phyloP scores from a whole-genome alignment of 139 green algal genomes.

The Picochlorum sp. region DNA sequence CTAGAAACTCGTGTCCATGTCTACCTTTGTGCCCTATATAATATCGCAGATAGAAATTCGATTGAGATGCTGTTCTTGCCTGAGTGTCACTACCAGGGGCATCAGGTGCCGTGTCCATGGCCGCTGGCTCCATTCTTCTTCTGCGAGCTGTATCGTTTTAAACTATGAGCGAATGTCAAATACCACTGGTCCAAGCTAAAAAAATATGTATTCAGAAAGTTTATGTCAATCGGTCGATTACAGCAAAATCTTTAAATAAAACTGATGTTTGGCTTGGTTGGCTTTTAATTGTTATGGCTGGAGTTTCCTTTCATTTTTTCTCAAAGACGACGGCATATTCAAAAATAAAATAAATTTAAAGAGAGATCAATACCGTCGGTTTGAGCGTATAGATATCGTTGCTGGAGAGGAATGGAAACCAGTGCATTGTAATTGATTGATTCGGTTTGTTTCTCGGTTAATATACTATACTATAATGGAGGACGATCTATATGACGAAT shows the following conservation, averaged over 20 bases:
- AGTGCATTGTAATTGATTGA: neutral
- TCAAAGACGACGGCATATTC: too few relatives aligned
- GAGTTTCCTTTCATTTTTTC: too few relatives aligned
- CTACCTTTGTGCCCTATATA: conserved; percentile 86
- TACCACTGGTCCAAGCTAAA: too few relatives aligned
- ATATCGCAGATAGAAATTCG: conserved; percentile 89
- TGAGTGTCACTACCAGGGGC: neutral
- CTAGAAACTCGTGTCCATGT: conserved; percentile 97
- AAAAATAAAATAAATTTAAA: too few relatives aligned
- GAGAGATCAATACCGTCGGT: too few relatives aligned
- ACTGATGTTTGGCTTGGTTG: neutral
- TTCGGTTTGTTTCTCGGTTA: neutral
- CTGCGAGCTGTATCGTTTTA: too few relatives aligned
- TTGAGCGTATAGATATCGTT: neutral
- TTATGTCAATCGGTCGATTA: too few relatives aligned
- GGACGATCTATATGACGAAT: conserved; percentile 90
- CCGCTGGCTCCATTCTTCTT: neutral
- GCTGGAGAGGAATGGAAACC: neutral
- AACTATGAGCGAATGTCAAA: too few relatives aligned
- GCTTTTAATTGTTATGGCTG: neutral
- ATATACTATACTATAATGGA: conserved; percentile 34
- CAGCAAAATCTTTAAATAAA: too few relatives aligned
- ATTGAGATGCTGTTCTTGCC: neutral
- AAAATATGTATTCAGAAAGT: too few relatives aligned
- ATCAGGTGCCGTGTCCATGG: neutral